Evolutionary conservation across 768 basidiomycete genomes (phyloP), one percentile per base, ranked within the genome.

Genomic region (Lepiota venenata): DNA sequence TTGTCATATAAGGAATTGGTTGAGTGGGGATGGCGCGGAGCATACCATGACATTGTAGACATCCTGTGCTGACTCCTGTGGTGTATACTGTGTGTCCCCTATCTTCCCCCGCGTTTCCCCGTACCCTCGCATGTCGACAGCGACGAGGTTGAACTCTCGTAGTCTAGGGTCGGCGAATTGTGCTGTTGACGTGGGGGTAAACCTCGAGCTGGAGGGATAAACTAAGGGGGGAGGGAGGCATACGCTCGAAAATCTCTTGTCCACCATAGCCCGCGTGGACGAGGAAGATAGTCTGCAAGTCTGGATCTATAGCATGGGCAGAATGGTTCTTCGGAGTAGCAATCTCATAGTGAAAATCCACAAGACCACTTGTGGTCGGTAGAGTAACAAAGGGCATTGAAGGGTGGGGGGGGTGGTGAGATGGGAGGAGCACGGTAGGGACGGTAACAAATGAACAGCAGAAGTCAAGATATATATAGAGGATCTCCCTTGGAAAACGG

Each of bases 71-170:
- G 68, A 67, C 38, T 68, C 63, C 20, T 56, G 55, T 0, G 69
- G 70, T 0, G 65, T 67, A 35, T 69, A 74, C 1, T 35, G 16
- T 10, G 50, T 54, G 14, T 66, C 54, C 14, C 54, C 59, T 27
- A 69, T 63, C 18, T 60, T 49, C 3, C 69, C 69, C 21, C 56
- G 57, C 11, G 73, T 71, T 10, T 63, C 60, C 10, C 73, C 74
- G 56, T 63, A 64, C 1, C 60, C 63, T n/a, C 71, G 70, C 45
- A 67, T 58, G 42, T 75, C 71, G 18, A 74, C 48, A 18, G 64
- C 63, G 15, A 75, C 59, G 8, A 73, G 67, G 57, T 74, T 75
- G 61, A 73, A 74, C 36, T 66, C 66, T 25, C 74, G 64, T 9
- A 74, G 61, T 5, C 55, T 56, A 22, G 65, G 63, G 56, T 74